These are phyloP conservation scores for Aspergillus indologenus DNA, from an alignment of 495 filamentous ascomycete genomes.

Conservation along the genomic window DNA sequence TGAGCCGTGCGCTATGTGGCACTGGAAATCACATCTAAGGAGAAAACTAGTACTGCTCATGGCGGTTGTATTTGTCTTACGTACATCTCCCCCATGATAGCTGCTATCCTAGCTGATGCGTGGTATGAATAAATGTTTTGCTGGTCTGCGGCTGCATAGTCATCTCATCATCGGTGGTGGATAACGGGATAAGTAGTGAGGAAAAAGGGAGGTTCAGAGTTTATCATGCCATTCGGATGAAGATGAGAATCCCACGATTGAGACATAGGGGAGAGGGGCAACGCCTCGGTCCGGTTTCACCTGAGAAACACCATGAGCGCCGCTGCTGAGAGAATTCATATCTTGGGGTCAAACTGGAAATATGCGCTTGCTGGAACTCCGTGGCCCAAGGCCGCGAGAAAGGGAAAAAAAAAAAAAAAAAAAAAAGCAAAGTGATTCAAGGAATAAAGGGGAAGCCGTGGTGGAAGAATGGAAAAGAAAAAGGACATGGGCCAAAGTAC, in stretches of 20 bases:
- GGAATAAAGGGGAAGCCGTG: conserved; percentile 2
- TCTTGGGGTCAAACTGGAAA: conserved; percentile 16
- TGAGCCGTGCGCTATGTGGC: no score
- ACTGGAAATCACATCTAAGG: no score
- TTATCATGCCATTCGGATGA: conserved; percentile 3
- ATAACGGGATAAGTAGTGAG: conserved; percentile 3
- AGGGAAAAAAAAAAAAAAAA: conserved; percentile 9
- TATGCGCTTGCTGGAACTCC: conserved; percentile 7
- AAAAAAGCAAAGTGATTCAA: no score
- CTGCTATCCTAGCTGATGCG: background rate
- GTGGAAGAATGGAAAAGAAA: conserved; percentile 6
- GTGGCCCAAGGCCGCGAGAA: conserved; percentile 2
- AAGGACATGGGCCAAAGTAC: conserved; percentile 19
- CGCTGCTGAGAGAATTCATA: conserved; percentile 29
- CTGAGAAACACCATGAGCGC: conserved; percentile 39
- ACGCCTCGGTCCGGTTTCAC: conserved; percentile 26
- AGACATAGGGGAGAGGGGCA: no score
- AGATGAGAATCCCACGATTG: no score
- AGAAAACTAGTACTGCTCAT: background rate
- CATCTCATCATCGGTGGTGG: conserved; percentile 25
- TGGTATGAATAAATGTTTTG: background rate
- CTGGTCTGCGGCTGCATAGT: background rate
- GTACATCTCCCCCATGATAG: background rate
- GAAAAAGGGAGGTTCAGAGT: conserved; percentile 1
- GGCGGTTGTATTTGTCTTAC: background rate